A percentile compares a stretch with the other conserved stretches of the same genome.
Evolutionary conservation across 202 grass and related monocot genomes (phyloP).

Genomic region (Dendrocalamus latiflorus): DNA sequence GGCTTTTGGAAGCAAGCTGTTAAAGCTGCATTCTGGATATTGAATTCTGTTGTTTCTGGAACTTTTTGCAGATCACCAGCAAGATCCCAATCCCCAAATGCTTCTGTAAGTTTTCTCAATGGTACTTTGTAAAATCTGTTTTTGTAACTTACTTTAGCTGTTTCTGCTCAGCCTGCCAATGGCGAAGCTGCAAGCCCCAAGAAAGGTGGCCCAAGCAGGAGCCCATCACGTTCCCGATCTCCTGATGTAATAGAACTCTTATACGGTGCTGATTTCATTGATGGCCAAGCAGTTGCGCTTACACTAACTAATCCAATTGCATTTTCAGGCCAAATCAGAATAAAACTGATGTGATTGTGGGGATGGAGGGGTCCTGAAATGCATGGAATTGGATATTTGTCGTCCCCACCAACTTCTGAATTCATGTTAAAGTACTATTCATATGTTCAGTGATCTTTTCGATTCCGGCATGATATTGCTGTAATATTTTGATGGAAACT

Average conservation of each 20-base stretch:
- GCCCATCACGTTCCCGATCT: slow-evolving; percentile 36
- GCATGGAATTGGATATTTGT: slow-evolving; percentile 19
- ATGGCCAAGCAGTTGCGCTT: background rate
- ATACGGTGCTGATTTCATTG: background rate
- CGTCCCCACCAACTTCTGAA: background rate
- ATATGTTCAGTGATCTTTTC: background rate
- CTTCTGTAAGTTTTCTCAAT: slow-evolving; percentile 52
- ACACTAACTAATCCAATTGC: background rate
- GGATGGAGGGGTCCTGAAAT: slow-evolving; percentile 4
- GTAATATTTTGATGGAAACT: slow-evolving; percentile 9
- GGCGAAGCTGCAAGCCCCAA: slow-evolving; percentile 45
- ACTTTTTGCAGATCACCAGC: slow-evolving; percentile 88
- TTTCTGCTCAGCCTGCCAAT: slow-evolving; percentile 47
- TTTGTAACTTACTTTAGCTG: background rate
- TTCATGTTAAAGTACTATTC: background rate
- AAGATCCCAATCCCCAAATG: slow-evolving; percentile 45
- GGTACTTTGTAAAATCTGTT: background rate
- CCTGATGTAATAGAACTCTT: slow-evolving; percentile 27
- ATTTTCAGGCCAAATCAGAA: slow-evolving; percentile 49
- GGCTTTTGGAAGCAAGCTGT: slow-evolving; percentile 52
- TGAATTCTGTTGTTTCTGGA: slow-evolving; percentile 66
- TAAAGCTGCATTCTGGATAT: slow-evolving; percentile 54
- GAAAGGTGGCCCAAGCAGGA: slow-evolving; percentile 44
- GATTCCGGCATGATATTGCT: background rate
- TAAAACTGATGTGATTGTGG: background rate